Evolutionary conservation across 2,329 filamentous ascomycete genomes (phyloP).

Genomic region (Penicillium psychrosexuale): DNA sequence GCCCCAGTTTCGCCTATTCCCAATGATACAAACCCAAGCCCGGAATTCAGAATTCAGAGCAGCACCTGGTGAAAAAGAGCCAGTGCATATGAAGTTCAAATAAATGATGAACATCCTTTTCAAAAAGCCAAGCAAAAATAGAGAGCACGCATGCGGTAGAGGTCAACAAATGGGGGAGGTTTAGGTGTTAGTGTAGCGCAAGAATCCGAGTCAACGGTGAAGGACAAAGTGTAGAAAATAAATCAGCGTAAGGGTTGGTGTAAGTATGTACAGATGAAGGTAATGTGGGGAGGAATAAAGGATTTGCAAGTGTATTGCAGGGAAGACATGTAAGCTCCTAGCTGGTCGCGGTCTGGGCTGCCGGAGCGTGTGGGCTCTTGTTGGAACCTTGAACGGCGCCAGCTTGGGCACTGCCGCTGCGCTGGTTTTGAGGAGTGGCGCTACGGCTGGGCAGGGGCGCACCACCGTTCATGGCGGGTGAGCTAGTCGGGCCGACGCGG

Average conservation of each 20-base stretch:
- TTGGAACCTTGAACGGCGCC: slow-evolving; percentile 36
- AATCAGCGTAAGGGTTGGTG: slow-evolving; percentile 17
- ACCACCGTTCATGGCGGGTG: slow-evolving; percentile 46
- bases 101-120: slow-evolving; percentile 14
- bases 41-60: slow-evolving; percentile 1
- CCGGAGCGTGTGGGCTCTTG: slow-evolving; percentile 43
- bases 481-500: slow-evolving; percentile 39
- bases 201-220: slow-evolving; percentile 15
- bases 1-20: slow-evolving; percentile 20
- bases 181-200: slow-evolving; percentile 10
- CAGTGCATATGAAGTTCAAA: slow-evolving; percentile 21
- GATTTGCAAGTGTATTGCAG: not conserved
- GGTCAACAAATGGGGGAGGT: not conserved
- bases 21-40: slow-evolving; percentile 24
- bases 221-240: slow-evolving; percentile 14
- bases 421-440: slow-evolving; percentile 47
- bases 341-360: slow-evolving; percentile 41
- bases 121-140: slow-evolving; percentile 10
- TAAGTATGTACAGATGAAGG: slow-evolving; percentile 37
- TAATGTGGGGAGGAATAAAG: not conserved
- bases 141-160: slow-evolving; percentile 17
- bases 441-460: slow-evolving; percentile 44
- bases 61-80: slow-evolving; percentile 22
- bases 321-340: slow-evolving; percentile 15
- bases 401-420: slow-evolving; percentile 44